These are phyloP conservation scores for Diplodia sapinea DNA, from an alignment of 2,329 filamentous ascomycete genomes.

Conservation along the genomic window DNA sequence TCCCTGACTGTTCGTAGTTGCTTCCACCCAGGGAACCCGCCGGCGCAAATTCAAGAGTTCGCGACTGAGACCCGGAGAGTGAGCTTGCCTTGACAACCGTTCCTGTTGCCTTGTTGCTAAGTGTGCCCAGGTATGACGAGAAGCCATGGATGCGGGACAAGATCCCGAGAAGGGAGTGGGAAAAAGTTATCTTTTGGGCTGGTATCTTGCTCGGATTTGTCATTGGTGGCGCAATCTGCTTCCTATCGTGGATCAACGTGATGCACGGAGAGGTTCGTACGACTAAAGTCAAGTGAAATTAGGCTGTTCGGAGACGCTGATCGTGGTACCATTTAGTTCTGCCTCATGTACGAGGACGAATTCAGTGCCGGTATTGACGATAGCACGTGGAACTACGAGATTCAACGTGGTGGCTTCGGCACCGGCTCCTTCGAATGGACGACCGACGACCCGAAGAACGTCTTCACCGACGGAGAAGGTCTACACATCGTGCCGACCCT, in stretches of 20 bases:
- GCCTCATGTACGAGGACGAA: constrained; percentile 57
- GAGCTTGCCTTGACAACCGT: not conserved
- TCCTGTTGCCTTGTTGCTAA: not conserved
- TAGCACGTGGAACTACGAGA: constrained; percentile 57
- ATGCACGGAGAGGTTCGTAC: constrained; percentile 22
- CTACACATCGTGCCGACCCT: constrained; percentile 58
- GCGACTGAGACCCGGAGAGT: constrained; percentile 37
- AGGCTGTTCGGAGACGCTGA: not conserved
- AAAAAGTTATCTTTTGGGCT: constrained; percentile 46
- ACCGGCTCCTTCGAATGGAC: constrained; percentile 61
- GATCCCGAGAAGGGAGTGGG: constrained; percentile 41
- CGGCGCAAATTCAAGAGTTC: constrained; percentile 45
- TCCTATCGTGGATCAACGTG: constrained; percentile 38
- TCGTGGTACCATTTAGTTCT: constrained; percentile 49
- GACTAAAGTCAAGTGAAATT: not conserved
- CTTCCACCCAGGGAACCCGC: not conserved
- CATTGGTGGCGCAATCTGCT: constrained; percentile 42
- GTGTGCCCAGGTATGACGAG: constrained; percentile 42
- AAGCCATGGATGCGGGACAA: constrained; percentile 49
- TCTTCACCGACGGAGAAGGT: constrained; percentile 55
- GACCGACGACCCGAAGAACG: constrained; percentile 55
- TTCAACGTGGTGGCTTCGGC: constrained; percentile 52
- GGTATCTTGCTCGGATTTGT: constrained; percentile 46
- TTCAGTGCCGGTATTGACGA: constrained; percentile 52
- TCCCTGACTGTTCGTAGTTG: not conserved